Conservation (phyloP, 768 basidiomycete species). For the Panus rudis region DNA sequence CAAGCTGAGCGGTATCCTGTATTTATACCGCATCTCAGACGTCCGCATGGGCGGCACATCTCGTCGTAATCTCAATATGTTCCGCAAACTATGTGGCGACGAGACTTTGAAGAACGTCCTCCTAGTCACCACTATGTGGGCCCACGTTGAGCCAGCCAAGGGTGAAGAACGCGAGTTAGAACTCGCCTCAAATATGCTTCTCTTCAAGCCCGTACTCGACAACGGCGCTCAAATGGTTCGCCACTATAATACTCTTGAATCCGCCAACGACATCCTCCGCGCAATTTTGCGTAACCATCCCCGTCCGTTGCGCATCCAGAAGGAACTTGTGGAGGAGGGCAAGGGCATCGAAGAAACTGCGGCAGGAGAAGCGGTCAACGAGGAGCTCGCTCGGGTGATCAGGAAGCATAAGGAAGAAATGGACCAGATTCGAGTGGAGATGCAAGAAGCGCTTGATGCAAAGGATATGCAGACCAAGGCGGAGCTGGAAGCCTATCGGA, state of each 20-base stretch:
- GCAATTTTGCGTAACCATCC: constrained; percentile 36
- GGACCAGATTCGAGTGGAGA: constrained; percentile 28
- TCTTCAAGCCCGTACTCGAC: constrained; percentile 44
- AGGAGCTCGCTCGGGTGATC: constrained; percentile 41
- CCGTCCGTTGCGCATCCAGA: constrained; percentile 43
- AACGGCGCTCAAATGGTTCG: constrained; percentile 40
- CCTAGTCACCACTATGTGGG: constrained; percentile 53
- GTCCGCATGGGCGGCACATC: constrained; percentile 11
- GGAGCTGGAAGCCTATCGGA: constrained; percentile 39
- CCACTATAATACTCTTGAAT: constrained; percentile 34
- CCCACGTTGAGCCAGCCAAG: constrained; percentile 28
- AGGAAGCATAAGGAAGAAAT: constrained; percentile 41
- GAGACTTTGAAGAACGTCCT: constrained; percentile 40
- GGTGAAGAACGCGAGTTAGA: constrained; percentile 40
- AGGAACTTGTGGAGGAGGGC: constrained; percentile 45
- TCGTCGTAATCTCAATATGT: constrained; percentile 40
- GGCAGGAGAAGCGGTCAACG: constrained; percentile 46
- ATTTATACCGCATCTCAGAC: constrained; percentile 17
- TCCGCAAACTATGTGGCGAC: constrained; percentile 48
- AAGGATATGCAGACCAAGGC: constrained; percentile 26
- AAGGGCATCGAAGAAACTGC: constrained; percentile 43
- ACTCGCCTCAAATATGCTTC: constrained; percentile 32
- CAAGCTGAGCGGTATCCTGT: constrained; percentile 15
- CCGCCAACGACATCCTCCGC: constrained; percentile 35
- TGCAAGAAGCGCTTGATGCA: constrained; percentile 12